phyloP scores from a whole-genome alignment of 352 stramenopile species.

The Phytophthora nicotianae region DNA sequence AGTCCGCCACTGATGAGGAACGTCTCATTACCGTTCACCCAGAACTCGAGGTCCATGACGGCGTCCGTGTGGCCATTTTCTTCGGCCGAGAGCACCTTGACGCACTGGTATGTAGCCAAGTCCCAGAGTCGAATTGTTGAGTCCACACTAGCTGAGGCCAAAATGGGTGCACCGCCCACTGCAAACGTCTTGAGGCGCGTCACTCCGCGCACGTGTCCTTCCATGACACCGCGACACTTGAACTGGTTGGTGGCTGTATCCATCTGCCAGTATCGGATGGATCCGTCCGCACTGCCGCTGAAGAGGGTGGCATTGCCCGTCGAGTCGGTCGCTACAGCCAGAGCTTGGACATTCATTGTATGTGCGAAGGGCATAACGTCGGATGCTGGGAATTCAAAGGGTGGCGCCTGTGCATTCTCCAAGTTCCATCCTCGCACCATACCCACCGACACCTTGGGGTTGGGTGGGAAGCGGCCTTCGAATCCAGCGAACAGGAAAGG shows the following conservation, averaged over 20 bases:
- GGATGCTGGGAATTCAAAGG: conserved; percentile 69
- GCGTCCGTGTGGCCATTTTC: conserved; percentile 80
- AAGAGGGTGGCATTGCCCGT: conserved; percentile 75
- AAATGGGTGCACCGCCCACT: conserved; percentile 62
- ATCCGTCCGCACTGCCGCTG: conserved; percentile 73
- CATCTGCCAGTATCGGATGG: conserved; percentile 85
- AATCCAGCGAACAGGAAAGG: conserved; percentile 86
- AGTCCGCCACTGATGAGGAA: conserved; percentile 86
- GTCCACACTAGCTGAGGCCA: conserved; percentile 84
- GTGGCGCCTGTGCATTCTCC: conserved; percentile 63
- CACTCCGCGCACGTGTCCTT: conserved; percentile 79
- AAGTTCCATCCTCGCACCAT: conserved; percentile 87
- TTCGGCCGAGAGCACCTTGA: conserved; percentile 73
- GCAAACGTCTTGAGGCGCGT: conserved; percentile 86
- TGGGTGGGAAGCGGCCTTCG: conserved; percentile 65
- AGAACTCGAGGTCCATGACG: conserved; percentile 89
- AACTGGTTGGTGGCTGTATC: conserved; percentile 72
- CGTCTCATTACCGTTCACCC: conserved; percentile 84
- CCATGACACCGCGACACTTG: conserved; percentile 75
- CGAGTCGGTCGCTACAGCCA: conserved; percentile 73
- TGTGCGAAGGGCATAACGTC: conserved; percentile 80
- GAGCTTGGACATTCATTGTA: conserved; percentile 71
- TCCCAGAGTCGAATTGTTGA: conserved; percentile 87
- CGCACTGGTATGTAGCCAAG: conserved; percentile 80
- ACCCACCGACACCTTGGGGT: conserved; percentile 62